A percentile compares a stretch with the other conserved stretches of the same genome.
phyloP scores from a whole-genome alignment of 352 stramenopile species.

The Globisporangium radiosum region DNA sequence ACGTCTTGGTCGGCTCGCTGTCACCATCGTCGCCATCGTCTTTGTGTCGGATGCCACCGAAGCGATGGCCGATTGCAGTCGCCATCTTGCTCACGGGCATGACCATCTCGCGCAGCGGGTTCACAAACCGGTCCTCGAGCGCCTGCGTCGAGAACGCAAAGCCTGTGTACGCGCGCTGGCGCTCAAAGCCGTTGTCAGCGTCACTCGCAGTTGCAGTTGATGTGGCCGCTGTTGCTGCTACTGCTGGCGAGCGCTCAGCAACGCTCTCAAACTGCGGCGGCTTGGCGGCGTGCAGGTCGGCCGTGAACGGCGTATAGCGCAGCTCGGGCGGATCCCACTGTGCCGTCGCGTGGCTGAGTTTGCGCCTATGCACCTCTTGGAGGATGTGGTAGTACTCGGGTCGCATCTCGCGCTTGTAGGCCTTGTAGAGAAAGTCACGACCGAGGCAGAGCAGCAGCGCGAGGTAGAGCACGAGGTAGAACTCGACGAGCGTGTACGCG shows the following conservation, averaged over 20 bases:
- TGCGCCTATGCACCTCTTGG: conserved; percentile 60
- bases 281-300: conserved; percentile 51
- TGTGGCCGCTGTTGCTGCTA: conserved; percentile 1
- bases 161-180: conserved; percentile 62
- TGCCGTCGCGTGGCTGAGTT: conserved; percentile 31
- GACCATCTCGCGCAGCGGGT: conserved; percentile 67
- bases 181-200: conserved; percentile 7
- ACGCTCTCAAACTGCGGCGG: conserved; percentile 47
- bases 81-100: conserved; percentile 56
- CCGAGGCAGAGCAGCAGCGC: conserved; percentile 63
- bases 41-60: conserved; percentile 32
- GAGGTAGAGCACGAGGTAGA: conserved; percentile 75
- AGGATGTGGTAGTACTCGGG: conserved; percentile 87
- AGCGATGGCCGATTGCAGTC: conserved; percentile 18
- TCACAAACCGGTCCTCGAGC: conserved; percentile 74
- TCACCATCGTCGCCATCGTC: conserved; percentile 19
- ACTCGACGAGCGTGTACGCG: conserved; percentile 61
- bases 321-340: conserved; percentile 61
- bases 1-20: conserved; percentile 26
- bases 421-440: conserved; percentile 79
- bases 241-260: conserved; percentile 18
- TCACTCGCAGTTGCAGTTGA: not conserved
- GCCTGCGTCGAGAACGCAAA: conserved; percentile 82
- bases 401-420: conserved; percentile 76
- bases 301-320: conserved; percentile 64